phyloP scores from a whole-genome alignment of 257 asterid species.

The Plantago ovata region DNA sequence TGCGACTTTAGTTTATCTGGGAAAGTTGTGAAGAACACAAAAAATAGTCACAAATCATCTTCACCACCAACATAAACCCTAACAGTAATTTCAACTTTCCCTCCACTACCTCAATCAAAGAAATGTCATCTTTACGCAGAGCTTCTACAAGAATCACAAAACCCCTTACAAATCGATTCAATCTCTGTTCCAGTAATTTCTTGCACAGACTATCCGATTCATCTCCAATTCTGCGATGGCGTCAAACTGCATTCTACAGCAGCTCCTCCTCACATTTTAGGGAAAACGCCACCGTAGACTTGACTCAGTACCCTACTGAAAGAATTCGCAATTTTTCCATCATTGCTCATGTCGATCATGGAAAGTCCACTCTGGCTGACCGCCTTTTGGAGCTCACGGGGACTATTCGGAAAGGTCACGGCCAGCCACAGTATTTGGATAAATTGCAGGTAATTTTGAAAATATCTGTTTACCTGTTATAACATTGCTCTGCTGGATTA shows the following conservation, averaged over 20 bases:
- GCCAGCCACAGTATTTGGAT: conserved; percentile 97
- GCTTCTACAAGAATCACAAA: conserved; percentile 40
- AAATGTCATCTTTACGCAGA: conserved; percentile 47
- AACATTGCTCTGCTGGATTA: no score
- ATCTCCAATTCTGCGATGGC: conserved; percentile 35
- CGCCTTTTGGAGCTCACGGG: conserved; percentile 96
- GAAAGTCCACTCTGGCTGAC: conserved; percentile 97
- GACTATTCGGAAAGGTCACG: conserved; percentile 89
- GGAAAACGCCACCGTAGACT: conserved; percentile 65
- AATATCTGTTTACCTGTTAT: not conserved
- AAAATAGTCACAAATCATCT: no score
- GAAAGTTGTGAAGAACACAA: no score
- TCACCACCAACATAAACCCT: not conserved
- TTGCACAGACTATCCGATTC: conserved; percentile 19
- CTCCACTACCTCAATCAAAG: conserved; percentile 20
- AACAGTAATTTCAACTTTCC: not conserved
- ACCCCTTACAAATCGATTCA: conserved; percentile 15
- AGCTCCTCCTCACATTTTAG: conserved; percentile 57
- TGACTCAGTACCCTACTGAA: conserved; percentile 64
- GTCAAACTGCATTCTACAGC: conserved; percentile 57
- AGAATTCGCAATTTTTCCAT: conserved; percentile 91
- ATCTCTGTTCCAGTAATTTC: conserved; percentile 10
- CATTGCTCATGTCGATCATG: conserved; percentile 97
- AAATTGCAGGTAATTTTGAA: conserved; percentile 70
- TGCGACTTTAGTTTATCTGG: not conserved